These are phyloP conservation scores for Solanum phureja DNA, from an alignment of 257 asterid species.

Conservation along the genomic window DNA sequence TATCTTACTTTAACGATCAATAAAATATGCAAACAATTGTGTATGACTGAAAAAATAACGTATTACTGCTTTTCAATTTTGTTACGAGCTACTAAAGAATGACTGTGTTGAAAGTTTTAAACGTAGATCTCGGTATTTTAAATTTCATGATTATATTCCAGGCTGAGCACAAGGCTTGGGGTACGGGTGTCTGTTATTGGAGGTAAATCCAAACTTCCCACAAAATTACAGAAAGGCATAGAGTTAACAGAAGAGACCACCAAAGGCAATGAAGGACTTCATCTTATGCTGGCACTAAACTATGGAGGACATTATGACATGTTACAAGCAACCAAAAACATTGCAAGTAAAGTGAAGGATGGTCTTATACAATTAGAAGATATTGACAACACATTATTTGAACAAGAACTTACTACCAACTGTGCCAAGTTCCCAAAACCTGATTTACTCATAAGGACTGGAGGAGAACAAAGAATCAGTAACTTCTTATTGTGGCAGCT, in stretches of 20 bases:
- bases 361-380: not conserved
- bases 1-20: no score
- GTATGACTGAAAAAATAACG: not conserved
- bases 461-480: slow-evolving; percentile 4
- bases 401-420: not conserved
- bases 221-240: no score
- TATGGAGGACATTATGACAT: not conserved
- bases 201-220: not conserved
- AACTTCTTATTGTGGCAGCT: slow-evolving; percentile 10
- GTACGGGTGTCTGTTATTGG: not conserved
- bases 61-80: not conserved
- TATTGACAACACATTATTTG: not conserved
- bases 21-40: not conserved
- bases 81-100: no score
- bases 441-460: slow-evolving; percentile 1
- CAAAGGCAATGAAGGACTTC: no score
- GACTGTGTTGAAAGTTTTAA: no score
- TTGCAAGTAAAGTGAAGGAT: not conserved
- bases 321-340: not conserved
- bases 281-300: no score
- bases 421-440: not conserved
- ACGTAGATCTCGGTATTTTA: no score
- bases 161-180: not conserved
- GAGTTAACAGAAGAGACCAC: no score
- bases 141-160: no score